phyloP scores from a whole-genome alignment of 116 monocot species.

The Posidonia oceanica region DNA sequence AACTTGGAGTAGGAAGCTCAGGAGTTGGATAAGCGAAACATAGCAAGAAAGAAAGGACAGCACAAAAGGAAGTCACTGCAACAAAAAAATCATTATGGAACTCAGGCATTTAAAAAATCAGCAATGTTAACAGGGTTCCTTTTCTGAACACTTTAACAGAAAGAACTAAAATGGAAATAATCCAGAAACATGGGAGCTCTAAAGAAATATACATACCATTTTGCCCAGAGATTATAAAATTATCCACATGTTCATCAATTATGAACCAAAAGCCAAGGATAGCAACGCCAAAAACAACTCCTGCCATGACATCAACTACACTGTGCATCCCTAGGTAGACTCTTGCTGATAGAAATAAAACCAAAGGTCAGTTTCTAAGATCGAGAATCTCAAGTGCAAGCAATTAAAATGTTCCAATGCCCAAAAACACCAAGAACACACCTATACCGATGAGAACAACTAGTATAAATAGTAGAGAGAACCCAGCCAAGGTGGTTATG shows the following conservation, averaged over 20 bases:
- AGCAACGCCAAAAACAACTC: conserved; percentile 45
- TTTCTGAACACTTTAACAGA: background rate
- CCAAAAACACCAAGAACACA: conserved; percentile 8
- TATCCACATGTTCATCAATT: conserved; percentile 52
- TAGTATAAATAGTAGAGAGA: conserved; percentile 27
- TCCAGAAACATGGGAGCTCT: background rate
- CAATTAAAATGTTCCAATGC: background rate
- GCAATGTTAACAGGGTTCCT: background rate
- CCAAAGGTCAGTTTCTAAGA: too few species aligned
- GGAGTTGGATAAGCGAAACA: conserved; percentile 91
- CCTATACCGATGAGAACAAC: conserved; percentile 53
- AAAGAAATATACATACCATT: conserved; percentile 41
- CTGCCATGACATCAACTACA: conserved; percentile 70
- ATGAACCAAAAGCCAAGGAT: conserved; percentile 65
- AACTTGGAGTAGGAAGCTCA: conserved; percentile 88
- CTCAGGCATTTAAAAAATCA: background rate
- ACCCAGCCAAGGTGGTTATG: conserved; percentile 15
- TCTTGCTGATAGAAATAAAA: conserved; percentile 33
- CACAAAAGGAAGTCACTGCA: conserved; percentile 72
- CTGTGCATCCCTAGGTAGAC: conserved; percentile 98
- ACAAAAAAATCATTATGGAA: background rate
- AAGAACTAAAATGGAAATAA: background rate
- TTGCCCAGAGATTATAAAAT: conserved; percentile 55
- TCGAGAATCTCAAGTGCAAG: background rate
- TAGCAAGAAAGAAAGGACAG: conserved; percentile 54